Base-by-base conservation (phyloP, 306 rosid species). In the Ormosia semicastrata region DNA sequence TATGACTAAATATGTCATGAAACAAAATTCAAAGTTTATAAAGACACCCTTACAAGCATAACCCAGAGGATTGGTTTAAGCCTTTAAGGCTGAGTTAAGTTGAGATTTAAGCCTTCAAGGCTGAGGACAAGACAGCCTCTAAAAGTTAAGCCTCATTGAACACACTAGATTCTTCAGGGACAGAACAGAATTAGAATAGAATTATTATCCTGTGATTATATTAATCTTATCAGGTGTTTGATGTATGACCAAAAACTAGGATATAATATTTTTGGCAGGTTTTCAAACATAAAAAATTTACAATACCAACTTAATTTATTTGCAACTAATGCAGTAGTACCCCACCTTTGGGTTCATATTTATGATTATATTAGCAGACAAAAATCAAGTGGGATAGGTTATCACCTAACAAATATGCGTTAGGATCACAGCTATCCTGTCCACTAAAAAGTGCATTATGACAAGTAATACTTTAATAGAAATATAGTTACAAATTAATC, bases 1-100 rank as follows among this genome's bases (percentile, higher is more conserved):
- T 49, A 76, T 62, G 50, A 62, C 78, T 24, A 37, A 75, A 76
- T 53, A 85, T 71, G 33, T 43, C 82, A 75, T 10, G 36, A 76
- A 37, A 63, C 75, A 72, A 41, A 70, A 63, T 49, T 67, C 72
- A 6, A 71, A 6, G 58, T 76, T 62, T 9, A 57, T 34, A n/a
- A 33, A 68, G 65, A 44, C 66, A 41, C 33, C 64, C 60, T 80
- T 41, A 75, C 41, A 78, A 76, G 44, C 9, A 76, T 40, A 44
- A 60, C 59, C 50, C 41, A 37, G 80, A 56, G 24, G 57, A 66
- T 15, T 18, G 65, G 54, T 60, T 46, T 41, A 43, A 60, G 69
- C 33, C 60, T 30, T 56, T 52, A 59, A 18, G 77, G 39, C 78
- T 11, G 56, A 49, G 73, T 60, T 49, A 44, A 67, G 14, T 74